Percentiles rank a stretch among this genome's conserved stretches.
Conservation (phyloP, 2,329 filamentous ascomycete genomes). For the Corniculantispora saksenae region DNA sequence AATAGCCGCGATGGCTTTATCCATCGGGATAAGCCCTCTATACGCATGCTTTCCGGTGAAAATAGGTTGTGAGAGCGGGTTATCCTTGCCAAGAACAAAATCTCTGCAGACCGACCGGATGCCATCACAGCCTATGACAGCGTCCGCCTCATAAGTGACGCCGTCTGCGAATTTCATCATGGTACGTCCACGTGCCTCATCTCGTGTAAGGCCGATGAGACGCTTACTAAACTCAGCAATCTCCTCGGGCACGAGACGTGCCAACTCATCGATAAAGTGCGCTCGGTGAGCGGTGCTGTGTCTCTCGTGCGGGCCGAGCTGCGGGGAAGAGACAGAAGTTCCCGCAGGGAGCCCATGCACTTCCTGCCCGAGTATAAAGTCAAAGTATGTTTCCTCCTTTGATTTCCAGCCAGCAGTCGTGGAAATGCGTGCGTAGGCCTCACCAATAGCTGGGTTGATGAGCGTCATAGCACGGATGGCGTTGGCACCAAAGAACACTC, state of each 20-base stretch:
- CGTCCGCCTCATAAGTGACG: slow-evolving; percentile 38
- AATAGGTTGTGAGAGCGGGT: slow-evolving; percentile 37
- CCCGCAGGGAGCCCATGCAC: slow-evolving; percentile 9
- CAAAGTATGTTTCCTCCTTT: slow-evolving; percentile 26
- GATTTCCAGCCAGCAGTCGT: slow-evolving; percentile 29
- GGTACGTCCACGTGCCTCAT: slow-evolving; percentile 25
- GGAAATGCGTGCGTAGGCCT: slow-evolving; percentile 32
- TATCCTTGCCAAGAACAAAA: slow-evolving; percentile 46
- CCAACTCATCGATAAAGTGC: slow-evolving; percentile 42
- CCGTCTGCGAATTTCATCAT: slow-evolving; percentile 42
- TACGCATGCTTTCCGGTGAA: slow-evolving; percentile 63
- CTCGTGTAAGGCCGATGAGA: slow-evolving; percentile 32
- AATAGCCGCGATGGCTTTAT: slow-evolving; percentile 51
- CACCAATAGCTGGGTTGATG: slow-evolving; percentile 35
- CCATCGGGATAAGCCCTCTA: slow-evolving; percentile 48
- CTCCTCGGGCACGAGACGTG: slow-evolving; percentile 37
- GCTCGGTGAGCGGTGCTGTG: slow-evolving; percentile 38
- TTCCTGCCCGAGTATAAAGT: slow-evolving; percentile 21
- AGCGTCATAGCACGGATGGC: slow-evolving; percentile 43
- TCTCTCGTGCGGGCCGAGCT: slow-evolving; percentile 26
- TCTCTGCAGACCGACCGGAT: slow-evolving; percentile 59
- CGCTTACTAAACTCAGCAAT: slow-evolving; percentile 37
- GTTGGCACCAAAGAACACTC: slow-evolving; percentile 48
- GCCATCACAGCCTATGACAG: slow-evolving; percentile 62
- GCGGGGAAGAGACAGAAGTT: slow-evolving; percentile 2